Evolutionary conservation across 2,329 filamentous ascomycete species (phyloP).

Genomic region (Hirsutella rhossiliensis): DNA sequence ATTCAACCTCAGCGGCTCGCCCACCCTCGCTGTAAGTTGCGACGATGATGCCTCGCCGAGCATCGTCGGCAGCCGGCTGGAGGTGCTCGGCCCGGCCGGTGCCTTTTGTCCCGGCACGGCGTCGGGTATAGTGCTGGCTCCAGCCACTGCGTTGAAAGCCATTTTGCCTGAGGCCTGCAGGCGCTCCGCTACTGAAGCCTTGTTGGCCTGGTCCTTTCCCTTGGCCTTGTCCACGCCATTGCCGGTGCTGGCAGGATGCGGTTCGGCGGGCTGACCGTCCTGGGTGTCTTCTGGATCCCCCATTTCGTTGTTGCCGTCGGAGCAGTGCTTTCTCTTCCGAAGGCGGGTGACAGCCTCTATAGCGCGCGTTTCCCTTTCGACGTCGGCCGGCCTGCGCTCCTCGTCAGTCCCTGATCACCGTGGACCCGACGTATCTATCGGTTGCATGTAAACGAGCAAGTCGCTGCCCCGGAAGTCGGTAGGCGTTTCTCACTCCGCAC

Average conservation of each 20-base stretch:
- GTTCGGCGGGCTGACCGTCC: no score
- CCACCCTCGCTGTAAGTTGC: not conserved
- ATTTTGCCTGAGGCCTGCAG: constrained; percentile 15
- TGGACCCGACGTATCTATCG: no score
- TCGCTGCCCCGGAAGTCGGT: no score
- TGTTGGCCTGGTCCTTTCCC: constrained; percentile 3
- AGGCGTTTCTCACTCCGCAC: no score
- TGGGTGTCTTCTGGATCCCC: no score
- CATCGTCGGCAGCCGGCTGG: not conserved
- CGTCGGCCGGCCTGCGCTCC: no score
- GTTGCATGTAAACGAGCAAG: no score
- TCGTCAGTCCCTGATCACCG: no score
- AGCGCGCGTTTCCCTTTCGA: no score
- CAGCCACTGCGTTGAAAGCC: constrained; percentile 12
- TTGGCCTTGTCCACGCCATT: constrained; percentile 6
- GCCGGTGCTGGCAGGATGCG: not conserved
- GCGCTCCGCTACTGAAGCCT: constrained; percentile 9
- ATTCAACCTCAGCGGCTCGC: not conserved
- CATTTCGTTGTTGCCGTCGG: no score
- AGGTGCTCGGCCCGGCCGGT: not conserved
- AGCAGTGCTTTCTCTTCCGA: no score
- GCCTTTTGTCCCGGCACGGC: constrained; percentile 10
- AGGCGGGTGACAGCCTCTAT: no score
- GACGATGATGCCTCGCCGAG: constrained; percentile 1
- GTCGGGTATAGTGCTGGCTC: constrained; percentile 6